These are phyloP conservation scores for Coemansia sp. DNA, from an alignment of 192 early-diverging fungal species.

Conservation along the genomic window DNA sequence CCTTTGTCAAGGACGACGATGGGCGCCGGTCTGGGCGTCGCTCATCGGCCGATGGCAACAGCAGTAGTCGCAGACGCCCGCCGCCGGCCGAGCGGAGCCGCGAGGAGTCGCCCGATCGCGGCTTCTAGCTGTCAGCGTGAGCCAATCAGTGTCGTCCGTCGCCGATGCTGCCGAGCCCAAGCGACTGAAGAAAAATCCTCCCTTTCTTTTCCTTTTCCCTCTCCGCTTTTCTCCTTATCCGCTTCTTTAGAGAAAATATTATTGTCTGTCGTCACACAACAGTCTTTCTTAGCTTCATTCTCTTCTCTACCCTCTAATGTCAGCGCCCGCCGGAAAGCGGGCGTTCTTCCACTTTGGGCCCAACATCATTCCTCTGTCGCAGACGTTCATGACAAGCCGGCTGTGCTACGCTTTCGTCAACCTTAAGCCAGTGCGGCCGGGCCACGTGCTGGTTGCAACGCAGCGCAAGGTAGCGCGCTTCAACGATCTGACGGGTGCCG, in stretches of 20 bases:
- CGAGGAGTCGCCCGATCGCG: constrained; percentile 50
- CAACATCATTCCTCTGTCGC: constrained; percentile 62
- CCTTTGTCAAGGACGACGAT: constrained; percentile 67
- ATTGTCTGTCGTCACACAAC: too few species aligned
- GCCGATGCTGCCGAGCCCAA: too few species aligned
- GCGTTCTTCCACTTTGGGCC: constrained; percentile 68
- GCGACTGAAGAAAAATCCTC: too few species aligned
- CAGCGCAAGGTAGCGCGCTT: constrained; percentile 70
- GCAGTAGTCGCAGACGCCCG: background rate
- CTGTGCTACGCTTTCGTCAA: constrained; percentile 84
- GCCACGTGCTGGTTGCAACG: constrained; percentile 81
- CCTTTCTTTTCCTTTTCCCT: background rate
- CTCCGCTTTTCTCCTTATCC: background rate
- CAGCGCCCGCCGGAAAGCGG: background rate
- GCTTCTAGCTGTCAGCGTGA: constrained; percentile 19
- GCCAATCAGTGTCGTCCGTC: background rate
- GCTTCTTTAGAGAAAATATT: too few species aligned
- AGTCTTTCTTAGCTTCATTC: too few species aligned
- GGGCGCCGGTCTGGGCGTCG: background rate
- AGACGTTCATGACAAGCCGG: constrained; percentile 75
- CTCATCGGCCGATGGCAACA: background rate
- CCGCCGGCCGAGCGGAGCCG: constrained; percentile 19
- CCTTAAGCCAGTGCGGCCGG: constrained; percentile 83
- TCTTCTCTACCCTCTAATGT: background rate
- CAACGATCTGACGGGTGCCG: constrained; percentile 73